These are phyloP conservation scores for Pezicula rhizophila DNA, from an alignment of 2,329 filamentous ascomycete genomes.

Conservation along the genomic window DNA sequence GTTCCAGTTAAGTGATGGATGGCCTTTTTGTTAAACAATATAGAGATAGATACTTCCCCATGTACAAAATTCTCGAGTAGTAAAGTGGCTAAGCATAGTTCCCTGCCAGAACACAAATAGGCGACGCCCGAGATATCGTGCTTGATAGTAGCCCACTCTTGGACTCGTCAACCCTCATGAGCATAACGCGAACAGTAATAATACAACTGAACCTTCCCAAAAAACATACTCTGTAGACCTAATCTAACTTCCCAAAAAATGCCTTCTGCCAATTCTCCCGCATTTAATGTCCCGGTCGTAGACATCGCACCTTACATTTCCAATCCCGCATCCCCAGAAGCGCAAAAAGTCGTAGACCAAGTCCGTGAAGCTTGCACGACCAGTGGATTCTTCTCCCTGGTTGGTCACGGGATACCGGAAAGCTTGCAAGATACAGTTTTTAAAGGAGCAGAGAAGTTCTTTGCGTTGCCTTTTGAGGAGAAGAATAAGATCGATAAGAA, in stretches of 20 bases:
- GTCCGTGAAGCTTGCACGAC: conserved; percentile 36
- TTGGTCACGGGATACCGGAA: conserved; percentile 36
- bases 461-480: conserved; percentile 37
- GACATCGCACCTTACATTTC: conserved; percentile 1
- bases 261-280: not conserved
- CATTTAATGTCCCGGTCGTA: not conserved
- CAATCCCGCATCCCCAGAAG: conserved; percentile 3
- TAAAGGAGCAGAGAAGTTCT: conserved; percentile 35
- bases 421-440: conserved; percentile 33
- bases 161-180: not conserved
- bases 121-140: not conserved
- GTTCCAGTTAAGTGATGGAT: too few species aligned
- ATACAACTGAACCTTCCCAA: not conserved
- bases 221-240: not conserved
- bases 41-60: too few species aligned
- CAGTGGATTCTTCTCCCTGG: conserved; percentile 46
- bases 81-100: conserved; percentile 25
- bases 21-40: too few species aligned
- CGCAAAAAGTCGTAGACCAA: conserved; percentile 24
- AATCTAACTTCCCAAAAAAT: not conserved
- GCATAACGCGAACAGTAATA: not conserved
- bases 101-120: not conserved
- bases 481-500: conserved; percentile 35
- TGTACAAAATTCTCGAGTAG: conserved; percentile 1
- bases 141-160: not conserved